phyloP scores from a whole-genome alignment of 306 rosid genomes.

The Argentina anserina region DNA sequence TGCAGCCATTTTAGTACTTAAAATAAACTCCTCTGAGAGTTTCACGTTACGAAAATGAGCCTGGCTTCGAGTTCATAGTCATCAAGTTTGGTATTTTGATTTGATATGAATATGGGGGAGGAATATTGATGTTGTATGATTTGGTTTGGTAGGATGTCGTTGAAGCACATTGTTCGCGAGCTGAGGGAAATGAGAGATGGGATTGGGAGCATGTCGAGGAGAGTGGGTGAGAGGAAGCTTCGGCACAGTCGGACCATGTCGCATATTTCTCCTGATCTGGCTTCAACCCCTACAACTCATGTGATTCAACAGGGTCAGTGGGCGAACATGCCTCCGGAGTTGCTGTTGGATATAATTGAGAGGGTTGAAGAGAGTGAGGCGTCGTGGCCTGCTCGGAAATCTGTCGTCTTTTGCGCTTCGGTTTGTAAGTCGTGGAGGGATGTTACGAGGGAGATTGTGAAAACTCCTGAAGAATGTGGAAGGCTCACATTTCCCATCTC shows the following conservation, averaged over 20 bases:
- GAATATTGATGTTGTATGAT: constrained; percentile 23
- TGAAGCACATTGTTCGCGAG: constrained; percentile 61
- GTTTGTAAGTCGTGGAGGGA: constrained; percentile 87
- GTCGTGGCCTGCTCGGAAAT: constrained; percentile 72
- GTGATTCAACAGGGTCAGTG: constrained; percentile 53
- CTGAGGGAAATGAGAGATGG: constrained; percentile 73
- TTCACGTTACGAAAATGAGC: not conserved
- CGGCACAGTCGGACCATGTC: constrained; percentile 58
- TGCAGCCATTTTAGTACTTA: not conserved
- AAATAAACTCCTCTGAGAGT: not conserved
- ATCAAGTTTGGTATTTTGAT: not conserved
- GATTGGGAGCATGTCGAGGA: constrained; percentile 54
- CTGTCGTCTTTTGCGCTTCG: constrained; percentile 62
- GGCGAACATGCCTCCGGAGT: constrained; percentile 70
- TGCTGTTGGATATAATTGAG: constrained; percentile 71
- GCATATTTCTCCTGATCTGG: constrained; percentile 64
- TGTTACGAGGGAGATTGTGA: constrained; percentile 59
- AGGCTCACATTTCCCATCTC: constrained; percentile 87
- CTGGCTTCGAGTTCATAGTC: not conserved
- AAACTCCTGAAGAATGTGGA: constrained; percentile 81
- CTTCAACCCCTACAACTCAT: constrained; percentile 25
- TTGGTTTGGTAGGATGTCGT: constrained; percentile 50
- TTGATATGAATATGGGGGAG: constrained; percentile 17
- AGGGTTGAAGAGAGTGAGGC: constrained; percentile 82
- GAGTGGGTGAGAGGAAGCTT: constrained; percentile 52